phyloP scores from a whole-genome alignment of 2,329 filamentous ascomycete species.

The Myriosclerotinia curreyana region DNA sequence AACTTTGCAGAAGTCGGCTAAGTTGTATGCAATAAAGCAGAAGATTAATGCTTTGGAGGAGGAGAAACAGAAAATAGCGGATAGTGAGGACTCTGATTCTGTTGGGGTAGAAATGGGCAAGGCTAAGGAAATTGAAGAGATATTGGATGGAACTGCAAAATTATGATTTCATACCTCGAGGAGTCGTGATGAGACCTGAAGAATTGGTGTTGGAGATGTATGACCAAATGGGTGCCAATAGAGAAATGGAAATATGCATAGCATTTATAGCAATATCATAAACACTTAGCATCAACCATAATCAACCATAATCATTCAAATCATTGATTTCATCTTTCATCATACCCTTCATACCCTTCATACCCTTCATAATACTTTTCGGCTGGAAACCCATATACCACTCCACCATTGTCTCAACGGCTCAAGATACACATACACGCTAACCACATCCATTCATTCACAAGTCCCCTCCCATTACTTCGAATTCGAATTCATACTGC shows the following conservation, averaged over 20 bases:
- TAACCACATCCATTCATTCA: constrained; percentile 8
- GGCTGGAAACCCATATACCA: too few relatives aligned
- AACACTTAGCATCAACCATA: not conserved
- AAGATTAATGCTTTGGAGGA: constrained; percentile 5
- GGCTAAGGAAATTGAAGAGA: constrained; percentile 12
- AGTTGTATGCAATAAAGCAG: not conserved
- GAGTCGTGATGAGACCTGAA: not conserved
- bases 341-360: too few relatives aligned
- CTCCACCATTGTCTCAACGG: too few relatives aligned
- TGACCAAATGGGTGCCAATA: not conserved
- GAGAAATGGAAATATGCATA: not conserved
- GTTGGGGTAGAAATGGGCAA: not conserved
- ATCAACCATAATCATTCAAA: not conserved
- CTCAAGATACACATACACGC: not conserved
- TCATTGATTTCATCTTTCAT: not conserved
- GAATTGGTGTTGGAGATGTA: not conserved
- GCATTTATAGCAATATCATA: not conserved
- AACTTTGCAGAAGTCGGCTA: not conserved
- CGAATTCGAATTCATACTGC: constrained; percentile 20
- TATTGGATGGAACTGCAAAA: constrained; percentile 6
- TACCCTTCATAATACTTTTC: not conserved
- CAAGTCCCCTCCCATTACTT: not conserved
- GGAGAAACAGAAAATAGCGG: not conserved
- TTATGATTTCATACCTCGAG: not conserved
- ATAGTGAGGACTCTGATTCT: not conserved